Percentiles rank a stretch among this genome's conserved stretches.
phyloP scores from a whole-genome alignment of 306 rosid genomes.

The Corylus avellana region DNA sequence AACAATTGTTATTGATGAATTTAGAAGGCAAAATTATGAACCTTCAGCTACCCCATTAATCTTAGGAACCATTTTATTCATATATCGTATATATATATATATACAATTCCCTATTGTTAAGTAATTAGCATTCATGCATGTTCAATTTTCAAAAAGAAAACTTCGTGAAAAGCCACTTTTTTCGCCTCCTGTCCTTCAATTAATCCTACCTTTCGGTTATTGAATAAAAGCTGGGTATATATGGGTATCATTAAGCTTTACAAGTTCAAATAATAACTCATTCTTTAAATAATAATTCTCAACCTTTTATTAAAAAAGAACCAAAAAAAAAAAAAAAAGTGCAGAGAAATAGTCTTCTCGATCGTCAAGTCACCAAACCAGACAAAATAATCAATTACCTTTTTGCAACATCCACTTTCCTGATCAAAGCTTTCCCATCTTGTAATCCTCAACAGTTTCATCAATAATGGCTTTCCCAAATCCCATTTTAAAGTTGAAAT shows the following conservation, averaged over 20 bases:
- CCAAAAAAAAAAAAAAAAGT: background rate
- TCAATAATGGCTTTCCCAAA: background rate
- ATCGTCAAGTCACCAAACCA: background rate
- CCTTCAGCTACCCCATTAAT: background rate
- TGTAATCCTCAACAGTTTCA: background rate
- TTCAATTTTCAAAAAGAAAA: background rate
- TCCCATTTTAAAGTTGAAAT: background rate
- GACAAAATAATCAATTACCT: background rate
- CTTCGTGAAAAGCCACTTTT: background rate
- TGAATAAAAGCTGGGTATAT: background rate
- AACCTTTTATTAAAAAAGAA: too few species aligned
- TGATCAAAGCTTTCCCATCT: background rate
- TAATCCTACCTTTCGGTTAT: background rate
- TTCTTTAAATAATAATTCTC: background rate
- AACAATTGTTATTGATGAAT: background rate
- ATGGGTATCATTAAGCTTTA: background rate
- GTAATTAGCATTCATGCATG: background rate
- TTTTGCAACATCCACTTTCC: slow-evolving; percentile 4
- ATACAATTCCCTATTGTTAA: background rate
- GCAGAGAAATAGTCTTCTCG: background rate
- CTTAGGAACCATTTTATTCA: background rate
- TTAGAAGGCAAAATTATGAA: background rate
- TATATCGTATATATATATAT: background rate
- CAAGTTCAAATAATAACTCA: background rate
- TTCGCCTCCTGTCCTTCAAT: background rate